Conservation (phyloP, 352 stramenopile genomes). For the Halophytophthora batemanensis region DNA sequence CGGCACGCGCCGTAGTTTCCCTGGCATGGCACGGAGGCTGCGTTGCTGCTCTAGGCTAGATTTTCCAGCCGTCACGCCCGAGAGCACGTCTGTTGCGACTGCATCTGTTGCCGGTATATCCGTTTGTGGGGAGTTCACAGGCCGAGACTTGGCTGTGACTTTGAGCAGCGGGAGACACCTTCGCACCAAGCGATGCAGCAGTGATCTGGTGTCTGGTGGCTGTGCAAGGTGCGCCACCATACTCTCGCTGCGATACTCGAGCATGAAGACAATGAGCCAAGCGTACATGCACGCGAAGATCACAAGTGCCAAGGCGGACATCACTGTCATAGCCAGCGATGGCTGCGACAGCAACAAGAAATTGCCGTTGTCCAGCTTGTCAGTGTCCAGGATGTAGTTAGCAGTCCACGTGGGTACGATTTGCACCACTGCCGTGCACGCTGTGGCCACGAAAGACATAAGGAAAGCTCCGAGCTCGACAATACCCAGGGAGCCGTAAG, state of each 20-base stretch:
- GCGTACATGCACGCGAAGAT: constrained; percentile 33
- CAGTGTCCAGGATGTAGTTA: constrained; percentile 46
- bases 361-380: constrained; percentile 37
- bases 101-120: too few species aligned
- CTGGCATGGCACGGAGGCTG: constrained; percentile 8
- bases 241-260: constrained; percentile 25
- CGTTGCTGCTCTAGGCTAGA: constrained; percentile 7
- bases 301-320: constrained; percentile 27
- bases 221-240: constrained; percentile 19
- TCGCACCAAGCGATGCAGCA: constrained; percentile 13
- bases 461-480: constrained; percentile 39
- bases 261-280: constrained; percentile 30
- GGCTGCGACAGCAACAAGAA: constrained; percentile 43
- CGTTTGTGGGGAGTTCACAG: constrained; percentile 8
- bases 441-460: constrained; percentile 25
- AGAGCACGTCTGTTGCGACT: background rate
- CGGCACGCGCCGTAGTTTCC: constrained; percentile 9
- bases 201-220: constrained; percentile 14
- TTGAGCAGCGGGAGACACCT: constrained; percentile 17
- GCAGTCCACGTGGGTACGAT: constrained; percentile 34
- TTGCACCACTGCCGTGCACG: constrained; percentile 41
- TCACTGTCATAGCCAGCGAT: constrained; percentile 23
- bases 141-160: background rate
- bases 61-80: background rate
- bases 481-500: constrained; percentile 40